Percentiles rank a stretch among this genome's conserved stretches.
Conservation (phyloP, 495 filamentous ascomycete species). For the Penicillium samsonianum region DNA sequence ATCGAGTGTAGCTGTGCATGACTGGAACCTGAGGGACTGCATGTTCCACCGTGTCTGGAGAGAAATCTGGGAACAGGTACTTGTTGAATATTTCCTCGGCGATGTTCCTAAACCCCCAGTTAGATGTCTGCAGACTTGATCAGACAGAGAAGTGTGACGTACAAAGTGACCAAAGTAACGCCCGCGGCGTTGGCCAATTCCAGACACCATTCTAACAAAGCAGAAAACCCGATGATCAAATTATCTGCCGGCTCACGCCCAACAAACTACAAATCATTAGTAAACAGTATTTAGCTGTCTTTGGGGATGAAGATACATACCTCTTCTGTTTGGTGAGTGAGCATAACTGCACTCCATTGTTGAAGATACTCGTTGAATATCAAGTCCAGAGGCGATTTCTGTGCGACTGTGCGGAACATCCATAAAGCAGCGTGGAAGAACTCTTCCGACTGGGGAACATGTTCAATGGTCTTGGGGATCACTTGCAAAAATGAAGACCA, state of each 20-base stretch:
- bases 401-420: constrained; percentile 57
- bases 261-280: constrained; percentile 41
- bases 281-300: neutral
- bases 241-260: constrained; percentile 52
- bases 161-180: constrained; percentile 48
- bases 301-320: constrained; percentile 33
- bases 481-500: constrained; percentile 55
- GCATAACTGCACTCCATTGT: constrained; percentile 56
- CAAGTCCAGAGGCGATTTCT: constrained; percentile 49
- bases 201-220: constrained; percentile 50
- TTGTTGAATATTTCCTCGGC: constrained; percentile 61
- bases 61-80: constrained; percentile 69
- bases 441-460: constrained; percentile 52
- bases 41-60: constrained; percentile 27
- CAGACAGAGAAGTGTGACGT: constrained; percentile 7
- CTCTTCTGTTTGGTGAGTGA: constrained; percentile 55
- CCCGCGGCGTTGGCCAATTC: constrained; percentile 47
- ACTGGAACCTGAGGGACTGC: constrained; percentile 46
- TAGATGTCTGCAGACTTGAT: neutral
- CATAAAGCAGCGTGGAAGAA: constrained; percentile 55
- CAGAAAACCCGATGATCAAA: constrained; percentile 49
- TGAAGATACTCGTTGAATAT: constrained; percentile 52
- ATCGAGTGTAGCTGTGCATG: constrained; percentile 57
- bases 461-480: constrained; percentile 47
- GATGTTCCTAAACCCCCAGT: constrained; percentile 42